A percentile compares a stretch with the other conserved stretches of the same genome.
Conservation (phyloP, 2,329 filamentous ascomycete species). For the Monosporascus sp. region DNA sequence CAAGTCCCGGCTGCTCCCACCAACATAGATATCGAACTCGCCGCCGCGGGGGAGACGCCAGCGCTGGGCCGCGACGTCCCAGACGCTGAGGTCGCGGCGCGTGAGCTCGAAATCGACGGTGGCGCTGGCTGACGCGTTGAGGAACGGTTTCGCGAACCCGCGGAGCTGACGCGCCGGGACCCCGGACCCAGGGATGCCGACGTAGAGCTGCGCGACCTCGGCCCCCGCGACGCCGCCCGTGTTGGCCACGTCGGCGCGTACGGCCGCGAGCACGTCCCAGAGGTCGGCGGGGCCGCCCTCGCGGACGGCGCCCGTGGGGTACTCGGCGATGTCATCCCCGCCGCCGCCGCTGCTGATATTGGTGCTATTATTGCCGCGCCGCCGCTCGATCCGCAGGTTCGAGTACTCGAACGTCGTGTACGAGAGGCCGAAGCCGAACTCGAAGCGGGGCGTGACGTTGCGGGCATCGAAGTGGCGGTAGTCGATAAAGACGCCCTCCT, state of each 20-base stretch:
- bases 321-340: conserved; percentile 30
- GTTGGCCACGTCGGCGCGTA: conserved; percentile 37
- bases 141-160: conserved; percentile 57
- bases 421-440: conserved; percentile 53
- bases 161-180: conserved; percentile 55
- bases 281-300: conserved; percentile 43
- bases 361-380: conserved; percentile 20
- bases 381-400: conserved; percentile 32
- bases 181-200: conserved; percentile 35
- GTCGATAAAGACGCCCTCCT: conserved; percentile 46
- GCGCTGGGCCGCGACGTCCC: conserved; percentile 57
- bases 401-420: conserved; percentile 51
- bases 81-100: conserved; percentile 61
- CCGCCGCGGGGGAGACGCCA: conserved; percentile 50
- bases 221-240: conserved; percentile 36
- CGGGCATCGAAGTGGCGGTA: conserved; percentile 50
- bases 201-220: conserved; percentile 46
- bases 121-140: conserved; percentile 40
- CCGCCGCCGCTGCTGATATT: conserved; percentile 35
- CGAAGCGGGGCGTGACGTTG: conserved; percentile 45
- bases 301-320: conserved; percentile 34
- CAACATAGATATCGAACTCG: conserved; percentile 40
- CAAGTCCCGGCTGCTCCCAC: conserved; percentile 42
- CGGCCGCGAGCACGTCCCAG: conserved; percentile 40
- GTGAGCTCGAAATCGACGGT: conserved; percentile 50